phyloP scores from a whole-genome alignment of 2,329 filamentous ascomycete species.

The Dendrostoma leiphaemia region DNA sequence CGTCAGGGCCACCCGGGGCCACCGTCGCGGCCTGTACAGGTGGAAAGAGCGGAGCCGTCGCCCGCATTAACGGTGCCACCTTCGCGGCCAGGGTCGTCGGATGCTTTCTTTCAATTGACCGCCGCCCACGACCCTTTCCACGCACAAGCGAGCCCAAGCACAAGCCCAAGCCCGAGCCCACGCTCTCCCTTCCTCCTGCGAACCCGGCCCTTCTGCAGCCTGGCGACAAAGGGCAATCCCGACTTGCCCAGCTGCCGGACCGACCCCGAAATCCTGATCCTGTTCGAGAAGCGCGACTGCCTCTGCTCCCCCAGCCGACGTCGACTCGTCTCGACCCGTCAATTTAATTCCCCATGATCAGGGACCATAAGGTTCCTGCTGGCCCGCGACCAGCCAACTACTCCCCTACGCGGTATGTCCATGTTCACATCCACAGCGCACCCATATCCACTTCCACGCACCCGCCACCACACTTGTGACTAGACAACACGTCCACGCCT shows the following conservation, averaged over 20 bases:
- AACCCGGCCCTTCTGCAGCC: neutral
- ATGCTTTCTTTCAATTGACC: slow-evolving; percentile 2
- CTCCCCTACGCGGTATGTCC: slow-evolving; percentile 54
- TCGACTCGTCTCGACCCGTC: slow-evolving; percentile 17
- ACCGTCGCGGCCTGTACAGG: neutral
- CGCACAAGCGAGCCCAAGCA: too few relatives aligned
- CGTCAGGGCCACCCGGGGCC: too few relatives aligned
- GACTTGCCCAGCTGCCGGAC: neutral
- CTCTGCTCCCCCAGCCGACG: neutral
- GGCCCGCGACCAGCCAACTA: slow-evolving; percentile 58
- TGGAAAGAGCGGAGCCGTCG: slow-evolving; percentile 4
- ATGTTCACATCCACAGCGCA: slow-evolving; percentile 6
- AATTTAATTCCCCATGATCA: slow-evolving; percentile 43
- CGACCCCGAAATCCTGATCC: neutral
- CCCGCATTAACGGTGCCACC: slow-evolving; percentile 7
- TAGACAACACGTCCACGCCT: too few relatives aligned
- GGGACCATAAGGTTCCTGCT: slow-evolving; percentile 55
- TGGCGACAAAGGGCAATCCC: neutral
- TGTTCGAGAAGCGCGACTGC: neutral
- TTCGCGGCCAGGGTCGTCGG: neutral
- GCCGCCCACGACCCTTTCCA: too few relatives aligned
- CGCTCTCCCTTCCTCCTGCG: neutral
- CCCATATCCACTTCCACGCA: slow-evolving; percentile 6
- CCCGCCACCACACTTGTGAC: too few relatives aligned
- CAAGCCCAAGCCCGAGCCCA: neutral